Conservation (phyloP, 2,329 filamentous ascomycete genomes). For the Rhynchosporium graminicola region DNA sequence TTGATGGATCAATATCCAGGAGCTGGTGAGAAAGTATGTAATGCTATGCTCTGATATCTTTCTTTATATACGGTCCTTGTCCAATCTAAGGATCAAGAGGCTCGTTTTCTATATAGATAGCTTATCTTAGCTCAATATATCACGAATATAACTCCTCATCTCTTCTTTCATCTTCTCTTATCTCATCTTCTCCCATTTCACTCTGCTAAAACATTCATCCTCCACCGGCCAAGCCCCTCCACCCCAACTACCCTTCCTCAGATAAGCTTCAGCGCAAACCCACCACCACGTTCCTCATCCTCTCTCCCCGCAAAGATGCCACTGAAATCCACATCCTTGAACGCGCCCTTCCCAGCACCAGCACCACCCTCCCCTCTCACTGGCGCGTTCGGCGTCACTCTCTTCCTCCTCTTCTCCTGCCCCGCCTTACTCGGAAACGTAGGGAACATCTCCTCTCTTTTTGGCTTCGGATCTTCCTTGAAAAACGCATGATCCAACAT, state of each 20-base stretch:
- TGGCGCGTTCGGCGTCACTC: slow-evolving; percentile 81
- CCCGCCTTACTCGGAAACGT: slow-evolving; percentile 96
- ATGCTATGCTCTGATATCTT: no score
- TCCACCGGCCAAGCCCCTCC: not conserved
- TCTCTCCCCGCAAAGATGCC: slow-evolving; percentile 70
- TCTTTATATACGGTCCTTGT: no score
- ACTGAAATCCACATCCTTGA: slow-evolving; percentile 61
- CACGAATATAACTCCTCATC: no score
- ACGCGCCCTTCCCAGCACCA: not conserved
- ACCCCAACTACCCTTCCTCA: not conserved
- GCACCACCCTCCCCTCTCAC: slow-evolving; percentile 63
- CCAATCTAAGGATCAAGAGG: no score
- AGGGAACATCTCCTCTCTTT: slow-evolving; percentile 89
- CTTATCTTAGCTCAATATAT: no score
- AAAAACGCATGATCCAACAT: slow-evolving; percentile 85
- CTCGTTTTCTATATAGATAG: no score
- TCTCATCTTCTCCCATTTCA: not conserved
- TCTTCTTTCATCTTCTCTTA: no score
- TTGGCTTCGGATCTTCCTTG: slow-evolving; percentile 82
- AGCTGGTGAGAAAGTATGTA: no score
- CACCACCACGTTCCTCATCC: slow-evolving; percentile 64
- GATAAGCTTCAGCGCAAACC: slow-evolving; percentile 66
- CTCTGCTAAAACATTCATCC: not conserved
- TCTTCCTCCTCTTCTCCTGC: slow-evolving; percentile 75
- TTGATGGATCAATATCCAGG: no score